A percentile compares a stretch with the other conserved stretches of the same genome.
Conservation (phyloP, 2,329 filamentous ascomycete species). For the Stachybotrys elegans region DNA sequence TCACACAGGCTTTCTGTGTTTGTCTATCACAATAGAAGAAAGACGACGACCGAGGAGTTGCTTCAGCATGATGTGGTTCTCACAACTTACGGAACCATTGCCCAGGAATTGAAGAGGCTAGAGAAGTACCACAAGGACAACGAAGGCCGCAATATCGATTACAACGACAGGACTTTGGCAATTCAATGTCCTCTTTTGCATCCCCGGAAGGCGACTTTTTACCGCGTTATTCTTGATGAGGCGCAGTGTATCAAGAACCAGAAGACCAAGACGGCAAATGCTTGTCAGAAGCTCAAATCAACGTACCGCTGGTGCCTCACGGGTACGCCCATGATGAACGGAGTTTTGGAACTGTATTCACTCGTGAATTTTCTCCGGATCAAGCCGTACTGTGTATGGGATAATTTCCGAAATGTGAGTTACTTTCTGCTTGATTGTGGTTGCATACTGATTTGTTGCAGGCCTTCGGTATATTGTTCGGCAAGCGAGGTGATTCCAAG, state of each 20-base stretch:
- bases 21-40: conserved; percentile 65
- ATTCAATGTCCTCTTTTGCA: conserved; percentile 55
- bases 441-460: conserved; percentile 12
- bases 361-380: conserved; percentile 74
- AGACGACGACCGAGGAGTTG: conserved; percentile 54
- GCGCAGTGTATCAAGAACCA: conserved; percentile 80
- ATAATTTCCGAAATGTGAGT: conserved; percentile 54
- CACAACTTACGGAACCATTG: conserved; percentile 79
- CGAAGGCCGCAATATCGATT: conserved; percentile 30
- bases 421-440: not conserved
- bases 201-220: conserved; percentile 57
- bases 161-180: conserved; percentile 28
- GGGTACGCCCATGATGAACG: conserved; percentile 87
- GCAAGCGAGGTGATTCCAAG: conserved; percentile 41
- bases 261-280: conserved; percentile 65
- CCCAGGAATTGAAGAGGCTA: conserved; percentile 56
- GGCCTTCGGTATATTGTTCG: conserved; percentile 37
- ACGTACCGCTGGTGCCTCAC: conserved; percentile 75
- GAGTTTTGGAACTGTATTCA: conserved; percentile 70
- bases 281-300: conserved; percentile 60
- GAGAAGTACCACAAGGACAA: conserved; percentile 47
- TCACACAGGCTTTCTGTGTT: conserved; percentile 58
- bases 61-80: conserved; percentile 70
- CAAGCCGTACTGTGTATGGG: conserved; percentile 63
- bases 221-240: conserved; percentile 79